Evolutionary conservation across 1,284 basidiomycete species (phyloP), one percentile per base, ranked within the genome.

Genomic region (Trichosporon ovoides): DNA sequence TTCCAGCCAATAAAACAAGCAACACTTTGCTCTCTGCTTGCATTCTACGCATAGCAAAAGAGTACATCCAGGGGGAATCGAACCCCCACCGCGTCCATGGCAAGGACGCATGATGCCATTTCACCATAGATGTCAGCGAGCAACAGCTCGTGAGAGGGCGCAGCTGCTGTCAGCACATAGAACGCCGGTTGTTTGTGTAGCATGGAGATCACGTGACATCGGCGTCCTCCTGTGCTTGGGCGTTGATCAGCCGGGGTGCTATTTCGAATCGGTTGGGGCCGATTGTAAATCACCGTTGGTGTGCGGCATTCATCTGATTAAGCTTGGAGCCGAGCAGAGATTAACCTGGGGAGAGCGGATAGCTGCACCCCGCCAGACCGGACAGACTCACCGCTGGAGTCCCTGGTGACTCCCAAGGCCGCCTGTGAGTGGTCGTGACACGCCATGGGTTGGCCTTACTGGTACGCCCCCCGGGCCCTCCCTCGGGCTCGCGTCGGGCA

Each of bases 61-160:
- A 48, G 43, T 48, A 48, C 43, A 48, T 28, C 43, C 43, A 48
- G 43, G 43, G 43, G 43, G 43, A 48, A 48, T 48, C 43, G 43
- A 48, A 48, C 43, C 43, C 43, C 43, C 43, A 48, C 43, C 43
- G 43, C 43, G 28, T 48, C 43, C 16, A 19, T 48, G 43, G 43
- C 43, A 48, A 48, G 7, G 43, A 48, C 28, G 43, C 43, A 48
- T 48, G 43, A 48, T 48, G 28, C 43, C 43, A 48, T 48, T 48
- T 48, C 43, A 48, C 43, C 43, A 48, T 48, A 48, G 43, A 28
- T 48, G 43, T 48, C 28, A 31, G n/a, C 38, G 38, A 22, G 22
- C 20, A 9, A 31, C 28, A 5, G 28, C 28, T 19, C 38, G 1
- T 14, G 38, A 20, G 12, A 18, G 11, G 22, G 20, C 4, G 38